Evolutionary conservation across 352 stramenopile genomes (phyloP), one percentile per base, ranked within the genome.

Genomic region (Aphanomyces invadans): DNA sequence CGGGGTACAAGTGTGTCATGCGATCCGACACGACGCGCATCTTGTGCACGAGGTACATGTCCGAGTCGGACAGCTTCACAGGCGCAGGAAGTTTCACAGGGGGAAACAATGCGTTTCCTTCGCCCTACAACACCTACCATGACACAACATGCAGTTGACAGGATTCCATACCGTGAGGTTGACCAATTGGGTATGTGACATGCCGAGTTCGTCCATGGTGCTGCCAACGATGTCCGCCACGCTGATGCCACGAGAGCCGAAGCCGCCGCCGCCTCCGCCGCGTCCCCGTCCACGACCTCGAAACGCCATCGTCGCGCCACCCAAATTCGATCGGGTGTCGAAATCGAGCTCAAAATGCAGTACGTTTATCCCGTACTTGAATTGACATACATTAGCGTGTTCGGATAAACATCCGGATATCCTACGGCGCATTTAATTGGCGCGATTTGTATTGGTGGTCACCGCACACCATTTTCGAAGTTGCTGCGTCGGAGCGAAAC

Each of bases 31-130:
- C 31, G 4, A 67, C 48, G 44, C 60, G 60, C 60, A 67, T 67
- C 60, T 67, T 67, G 32, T 67, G 42, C 25, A 67, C 42, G 26
- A 67, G 54, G 48, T 67, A 67, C 49, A 57, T 67, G 60, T 67
- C 60, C n/a, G 60, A 67, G 29, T 67, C 42, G 33, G 45, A 45
- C 21, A 67, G 60, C 49, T 19, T 23, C 17, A 51, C 60, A 21
- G 60, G 60, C 21, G 60, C 60, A 4, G 60, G 60, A 19, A 67
- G 60, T 26, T 67, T 67, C 38, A 67, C 48, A 26, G 60, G 60
- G 15, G 60, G 60, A 42, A 51, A 67, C 17, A 67, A 44, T 33
- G 60, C 38, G 10, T 49, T 46, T 10, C 7, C 33, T 42, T 67
- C 60, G 26, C 60, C 60, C 60, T 67, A 53, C 17, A 17, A n/a